phyloP scores from a whole-genome alignment of 2,329 filamentous ascomycete genomes.

The Alternaria novae-zelandiae region DNA sequence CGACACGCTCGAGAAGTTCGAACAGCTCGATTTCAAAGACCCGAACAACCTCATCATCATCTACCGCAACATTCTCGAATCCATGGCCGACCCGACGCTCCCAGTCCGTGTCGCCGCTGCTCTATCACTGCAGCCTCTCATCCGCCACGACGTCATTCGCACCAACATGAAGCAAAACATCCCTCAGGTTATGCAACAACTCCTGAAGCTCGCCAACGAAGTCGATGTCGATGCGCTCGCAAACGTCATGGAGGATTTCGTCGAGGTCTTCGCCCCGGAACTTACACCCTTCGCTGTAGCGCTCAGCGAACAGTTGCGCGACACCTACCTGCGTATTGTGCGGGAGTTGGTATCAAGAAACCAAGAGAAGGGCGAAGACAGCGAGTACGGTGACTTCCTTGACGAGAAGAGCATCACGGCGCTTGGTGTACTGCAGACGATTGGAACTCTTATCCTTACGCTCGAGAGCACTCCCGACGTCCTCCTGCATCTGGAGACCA shows the following conservation, averaged over 20 bases:
- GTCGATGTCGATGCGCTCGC: conserved; percentile 96
- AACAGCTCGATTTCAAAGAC: conserved; percentile 96
- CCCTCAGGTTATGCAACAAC: conserved; percentile 98
- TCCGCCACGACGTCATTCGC: conserved; percentile 92
- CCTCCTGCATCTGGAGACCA: conserved; percentile 89
- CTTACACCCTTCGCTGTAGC: conserved; percentile 96
- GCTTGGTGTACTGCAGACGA: conserved; percentile 93
- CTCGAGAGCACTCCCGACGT: conserved; percentile 97
- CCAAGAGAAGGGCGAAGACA: conserved; percentile 73
- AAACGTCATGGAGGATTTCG: conserved; percentile 99
- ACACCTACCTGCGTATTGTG: conserved; percentile 94
- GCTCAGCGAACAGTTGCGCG: conserved; percentile 90
- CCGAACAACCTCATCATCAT: conserved; percentile 93
- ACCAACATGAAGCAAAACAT: conserved; percentile 97
- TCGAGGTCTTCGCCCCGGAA: conserved; percentile 97
- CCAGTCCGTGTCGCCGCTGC: conserved; percentile 94
- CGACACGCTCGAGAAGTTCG: conserved; percentile 97
- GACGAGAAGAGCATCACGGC: conserved; percentile 99
- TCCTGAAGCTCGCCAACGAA: conserved; percentile 95
- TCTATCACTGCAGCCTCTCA: conserved; percentile 91
- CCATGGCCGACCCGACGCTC: conserved; percentile 92
- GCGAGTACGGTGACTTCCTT: conserved; percentile 84
- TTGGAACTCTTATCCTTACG: conserved; percentile 94
- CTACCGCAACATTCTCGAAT: conserved; percentile 95
- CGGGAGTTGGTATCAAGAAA: conserved; percentile 90